A percentile compares a stretch with the other conserved stretches of the same genome.
phyloP scores from a whole-genome alignment of 768 basidiomycete genomes.

The Rhodotorula babjevae region DNA sequence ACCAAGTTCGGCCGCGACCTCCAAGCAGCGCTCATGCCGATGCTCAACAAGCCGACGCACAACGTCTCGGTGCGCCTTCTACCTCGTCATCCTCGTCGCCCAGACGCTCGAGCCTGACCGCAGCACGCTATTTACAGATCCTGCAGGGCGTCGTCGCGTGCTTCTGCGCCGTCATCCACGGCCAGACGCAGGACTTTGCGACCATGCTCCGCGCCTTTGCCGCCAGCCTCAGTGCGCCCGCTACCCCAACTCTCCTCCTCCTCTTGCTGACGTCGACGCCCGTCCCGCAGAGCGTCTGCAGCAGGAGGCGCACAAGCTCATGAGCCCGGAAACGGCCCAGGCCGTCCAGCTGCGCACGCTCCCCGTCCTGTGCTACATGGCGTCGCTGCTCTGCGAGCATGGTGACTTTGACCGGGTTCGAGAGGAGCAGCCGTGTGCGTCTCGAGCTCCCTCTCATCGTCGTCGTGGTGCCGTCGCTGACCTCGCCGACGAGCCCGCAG shows the following conservation, averaged over 20 bases:
- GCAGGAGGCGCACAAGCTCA: slow-evolving; percentile 56
- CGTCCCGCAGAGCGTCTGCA: slow-evolving; percentile 50
- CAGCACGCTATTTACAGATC: slow-evolving; percentile 53
- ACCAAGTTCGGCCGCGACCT: slow-evolving; percentile 82
- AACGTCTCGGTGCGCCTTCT: slow-evolving; percentile 8
- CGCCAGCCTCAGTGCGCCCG: slow-evolving; percentile 5
- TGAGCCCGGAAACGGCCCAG: slow-evolving; percentile 21
- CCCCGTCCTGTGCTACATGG: slow-evolving; percentile 69
- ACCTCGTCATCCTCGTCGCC: background rate
- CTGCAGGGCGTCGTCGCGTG: slow-evolving; percentile 90
- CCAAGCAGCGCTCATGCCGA: slow-evolving; percentile 72
- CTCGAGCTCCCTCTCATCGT: too few relatives aligned
- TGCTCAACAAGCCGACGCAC: slow-evolving; percentile 69
- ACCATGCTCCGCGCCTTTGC: slow-evolving; percentile 66
- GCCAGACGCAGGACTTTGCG: slow-evolving; percentile 79
- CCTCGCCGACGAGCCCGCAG: background rate
- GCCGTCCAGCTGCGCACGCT: slow-evolving; percentile 38
- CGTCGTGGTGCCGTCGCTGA: background rate
- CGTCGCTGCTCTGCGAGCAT: slow-evolving; percentile 77
- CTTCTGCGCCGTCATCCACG: slow-evolving; percentile 75
- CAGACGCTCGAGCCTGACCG: background rate
- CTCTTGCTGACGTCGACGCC: background rate
- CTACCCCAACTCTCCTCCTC: background rate
- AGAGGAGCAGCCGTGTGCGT: slow-evolving; percentile 7
- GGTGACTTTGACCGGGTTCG: slow-evolving; percentile 80